Evolutionary conservation across 495 filamentous ascomycete genomes (phyloP), one percentile per base, ranked within the genome.

Genomic region (Niebla homalea): DNA sequence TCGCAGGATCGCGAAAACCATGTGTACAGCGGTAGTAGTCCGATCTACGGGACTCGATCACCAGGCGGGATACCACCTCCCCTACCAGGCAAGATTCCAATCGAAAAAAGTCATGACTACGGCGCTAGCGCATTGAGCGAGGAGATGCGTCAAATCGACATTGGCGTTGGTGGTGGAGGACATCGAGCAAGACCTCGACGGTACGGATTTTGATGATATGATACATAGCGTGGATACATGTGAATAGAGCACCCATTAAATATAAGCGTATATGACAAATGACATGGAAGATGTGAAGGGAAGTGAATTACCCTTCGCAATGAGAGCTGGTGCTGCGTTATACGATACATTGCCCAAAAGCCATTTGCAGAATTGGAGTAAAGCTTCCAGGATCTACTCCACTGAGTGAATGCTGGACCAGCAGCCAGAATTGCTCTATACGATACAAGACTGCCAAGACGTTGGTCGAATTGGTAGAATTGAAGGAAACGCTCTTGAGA

Each of bases 121-220:
- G 43, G 70, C 61, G 79, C 72, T 71, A 72, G 65, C 62, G 78
- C 84, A 8, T 65, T 94, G 48, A 83, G 86, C 60, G 76, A 87
- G 49, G 88, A 94, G 65, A 72, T 95, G 64, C 78, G 76, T 52
- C 77, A 71, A 25, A 94, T 95, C 55, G 85, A 95, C 65, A 84
- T 95, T 52, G 87, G 87, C 7, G 64, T 66, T 29, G 64, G 45
- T 61, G 63, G 37, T 18, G 53, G 49, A 18, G 38, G 55, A 20
- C 48, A 64, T 55, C 63, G 20, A 11, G 56, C 36, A 25, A 57
- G 26, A 48, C 51, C 51, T 20, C 43, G 39, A 19, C 57, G 43
- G 38, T 57, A 46, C 23, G 60, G 59, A 16, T 37, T 48, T 44
- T 58, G 40, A 51, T 2, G 26, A 35, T 10, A 18, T 19, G 37